phyloP scores from a whole-genome alignment of 2,329 filamentous ascomycete genomes.

The Fusarium redolens region DNA sequence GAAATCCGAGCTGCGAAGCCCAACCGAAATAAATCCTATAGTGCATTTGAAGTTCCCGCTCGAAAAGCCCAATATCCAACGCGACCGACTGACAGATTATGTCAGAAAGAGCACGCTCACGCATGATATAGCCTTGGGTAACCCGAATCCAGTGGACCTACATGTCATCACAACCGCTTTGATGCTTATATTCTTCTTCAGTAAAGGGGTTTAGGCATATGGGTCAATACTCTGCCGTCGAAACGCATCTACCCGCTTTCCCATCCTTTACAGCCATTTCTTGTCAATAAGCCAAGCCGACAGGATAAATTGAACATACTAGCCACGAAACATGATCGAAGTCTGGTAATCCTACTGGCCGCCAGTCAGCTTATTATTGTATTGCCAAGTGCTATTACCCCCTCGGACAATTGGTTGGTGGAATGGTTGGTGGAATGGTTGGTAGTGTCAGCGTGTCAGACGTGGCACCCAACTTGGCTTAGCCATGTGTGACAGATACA shows the following conservation, averaged over 20 bases:
- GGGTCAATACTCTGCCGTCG: not conserved
- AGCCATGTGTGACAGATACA: not conserved
- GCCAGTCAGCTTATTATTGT: conserved; percentile 16
- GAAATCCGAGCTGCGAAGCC: too few species aligned
- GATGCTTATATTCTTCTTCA: too few species aligned
- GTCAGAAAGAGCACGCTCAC: not conserved
- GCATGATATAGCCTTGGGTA: not conserved
- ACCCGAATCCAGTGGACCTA: not conserved
- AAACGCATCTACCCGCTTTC: not conserved
- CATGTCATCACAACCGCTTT: not conserved
- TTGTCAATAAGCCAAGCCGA: not conserved
- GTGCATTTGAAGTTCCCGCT: too few species aligned
- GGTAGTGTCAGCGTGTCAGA: not conserved
- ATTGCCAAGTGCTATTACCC: not conserved
- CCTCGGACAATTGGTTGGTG: not conserved
- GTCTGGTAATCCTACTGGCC: not conserved
- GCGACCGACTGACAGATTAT: not conserved
- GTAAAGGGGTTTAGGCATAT: not conserved
- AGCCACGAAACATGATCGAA: too few species aligned
- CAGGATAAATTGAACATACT: too few species aligned
- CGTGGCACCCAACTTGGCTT: not conserved
- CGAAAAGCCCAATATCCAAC: too few species aligned
- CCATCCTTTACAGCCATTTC: not conserved
- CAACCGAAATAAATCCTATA: too few species aligned
- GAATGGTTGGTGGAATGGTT: not conserved